Evolutionary conservation across 2,329 filamentous ascomycete species (phyloP), one percentile per base, ranked within the genome.

Genomic region (Tympanopsis confertula): DNA sequence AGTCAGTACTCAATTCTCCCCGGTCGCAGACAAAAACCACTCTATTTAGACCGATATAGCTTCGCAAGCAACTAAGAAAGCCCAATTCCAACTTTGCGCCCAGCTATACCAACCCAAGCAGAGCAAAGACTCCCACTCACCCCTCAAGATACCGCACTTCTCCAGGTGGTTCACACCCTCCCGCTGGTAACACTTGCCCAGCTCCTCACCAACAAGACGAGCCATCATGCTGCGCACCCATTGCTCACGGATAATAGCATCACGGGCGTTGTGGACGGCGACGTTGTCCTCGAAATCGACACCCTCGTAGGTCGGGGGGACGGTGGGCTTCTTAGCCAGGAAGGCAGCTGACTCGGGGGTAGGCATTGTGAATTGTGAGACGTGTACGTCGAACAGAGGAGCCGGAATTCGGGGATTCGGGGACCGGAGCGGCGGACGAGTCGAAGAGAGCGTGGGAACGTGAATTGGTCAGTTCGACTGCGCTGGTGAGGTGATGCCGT

Each of bases 141-240:
- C 76, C 70, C 76, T 67, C 59, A 80, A 58, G 52, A 68, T 65
- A 47, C 73, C 75, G 53, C 76, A 81, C 59, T 79, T 80, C 66
- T 80, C 74, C 49, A 81, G 55, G 56, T 81, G 76, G 52, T 80
- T 80, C 38, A 78, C 73, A 5, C 76, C 76, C 59, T 81, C 74
- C 41, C 68, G 61, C 46, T 65, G 61, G 59, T 81, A 81, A 60
- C 76, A 81, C 61, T 78, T 79, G 47, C 71, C 71, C 68, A 81
- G 63, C 61, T 81, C 76, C 54, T 81, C 73, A 33, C 74, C 60
- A 36, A 81, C 74, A 41, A 81, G 57, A 44, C 76, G 61, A 39
- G 74, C 70, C 76, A 81, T 81, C 76, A 81, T 81, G 54, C 68
- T 71, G 60, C 69, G 71, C 39, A 81, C 74, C 76, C 76, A 81